A percentile compares a stretch with the other conserved stretches of the same genome.
phyloP scores from a whole-genome alignment of 2,329 filamentous ascomycete genomes.

The Cadophora luteo-olivacea region DNA sequence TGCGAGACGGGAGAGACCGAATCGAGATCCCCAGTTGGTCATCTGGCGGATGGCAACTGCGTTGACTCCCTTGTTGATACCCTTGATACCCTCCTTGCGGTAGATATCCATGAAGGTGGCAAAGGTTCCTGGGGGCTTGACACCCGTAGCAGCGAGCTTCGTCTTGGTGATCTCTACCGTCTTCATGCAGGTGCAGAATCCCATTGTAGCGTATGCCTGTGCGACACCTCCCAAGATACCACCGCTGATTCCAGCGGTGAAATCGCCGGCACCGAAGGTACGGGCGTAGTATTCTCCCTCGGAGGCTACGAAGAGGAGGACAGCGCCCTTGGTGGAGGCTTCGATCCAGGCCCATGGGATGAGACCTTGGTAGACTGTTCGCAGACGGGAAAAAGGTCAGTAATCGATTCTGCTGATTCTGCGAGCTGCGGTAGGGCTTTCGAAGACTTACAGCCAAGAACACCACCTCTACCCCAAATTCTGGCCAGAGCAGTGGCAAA shows the following conservation, averaged over 20 bases:
- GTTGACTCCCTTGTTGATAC: slow-evolving; percentile 99
- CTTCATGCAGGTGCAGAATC: slow-evolving; percentile 99
- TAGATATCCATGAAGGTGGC: slow-evolving; percentile 98
- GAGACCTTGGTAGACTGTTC: slow-evolving; percentile 94
- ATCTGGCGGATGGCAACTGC: slow-evolving; percentile 98
- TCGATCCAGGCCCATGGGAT: slow-evolving; percentile 99
- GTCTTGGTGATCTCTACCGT: slow-evolving; percentile 99
- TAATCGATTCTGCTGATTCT: slow-evolving; percentile 8
- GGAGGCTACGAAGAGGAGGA: slow-evolving; percentile 97
- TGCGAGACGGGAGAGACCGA: slow-evolving; percentile 89
- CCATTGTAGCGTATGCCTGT: slow-evolving; percentile 99
- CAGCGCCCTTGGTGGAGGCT: slow-evolving; percentile 98
- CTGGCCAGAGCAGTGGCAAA: slow-evolving; percentile 81
- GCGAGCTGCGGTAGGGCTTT: background rate
- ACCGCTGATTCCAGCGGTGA: slow-evolving; percentile 85
- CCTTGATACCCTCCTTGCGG: slow-evolving; percentile 87
- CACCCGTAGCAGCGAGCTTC: slow-evolving; percentile 85
- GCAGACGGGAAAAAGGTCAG: slow-evolving; percentile 36
- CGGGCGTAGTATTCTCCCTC: slow-evolving; percentile 97
- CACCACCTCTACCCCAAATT: slow-evolving; percentile 93
- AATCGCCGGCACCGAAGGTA: slow-evolving; percentile 81
- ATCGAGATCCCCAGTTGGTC: slow-evolving; percentile 98
- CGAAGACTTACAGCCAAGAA: slow-evolving; percentile 82
- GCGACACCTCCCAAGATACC: slow-evolving; percentile 95
- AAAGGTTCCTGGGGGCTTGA: slow-evolving; percentile 89